Evolutionary conservation across 2,329 filamentous ascomycete genomes (phyloP).

Genomic region (Lasiodiplodia gonubiensis): DNA sequence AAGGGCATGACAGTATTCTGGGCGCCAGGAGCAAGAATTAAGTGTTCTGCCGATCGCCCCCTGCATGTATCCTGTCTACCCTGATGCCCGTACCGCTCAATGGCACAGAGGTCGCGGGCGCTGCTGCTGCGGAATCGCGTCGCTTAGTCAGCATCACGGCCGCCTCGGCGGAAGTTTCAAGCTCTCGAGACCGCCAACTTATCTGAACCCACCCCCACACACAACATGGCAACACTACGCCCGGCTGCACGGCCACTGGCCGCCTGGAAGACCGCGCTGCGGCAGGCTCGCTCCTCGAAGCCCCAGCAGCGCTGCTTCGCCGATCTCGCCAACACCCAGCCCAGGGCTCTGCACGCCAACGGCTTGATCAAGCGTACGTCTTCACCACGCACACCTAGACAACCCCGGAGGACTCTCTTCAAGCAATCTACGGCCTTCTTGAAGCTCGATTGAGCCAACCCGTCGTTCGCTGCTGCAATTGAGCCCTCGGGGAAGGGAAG

Average conservation of each 20-base stretch:
- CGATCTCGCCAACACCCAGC: background rate
- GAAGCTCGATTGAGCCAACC: constrained; percentile 35
- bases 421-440: background rate
- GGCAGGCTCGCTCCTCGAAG: constrained; percentile 56
- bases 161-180: constrained; percentile 25
- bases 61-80: background rate
- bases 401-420: background rate
- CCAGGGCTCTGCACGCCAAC: constrained; percentile 12
- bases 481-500: background rate
- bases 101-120: background rate
- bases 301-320: constrained; percentile 33
- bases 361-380: constrained; percentile 22
- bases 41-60: background rate
- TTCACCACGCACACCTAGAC: background rate
- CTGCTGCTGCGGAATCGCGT: background rate
- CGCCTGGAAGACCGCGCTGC: constrained; percentile 70
- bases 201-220: background rate
- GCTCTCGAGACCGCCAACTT: background rate
- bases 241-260: constrained; percentile 69
- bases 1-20: constrained; percentile 1
- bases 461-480: constrained; percentile 28
- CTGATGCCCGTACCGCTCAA: background rate
- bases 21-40: background rate
- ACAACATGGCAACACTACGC: constrained; percentile 63
- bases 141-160: constrained; percentile 26